Base-by-base conservation (phyloP, 352 stramenopile genomes). In the Bremia lactucae region DNA sequence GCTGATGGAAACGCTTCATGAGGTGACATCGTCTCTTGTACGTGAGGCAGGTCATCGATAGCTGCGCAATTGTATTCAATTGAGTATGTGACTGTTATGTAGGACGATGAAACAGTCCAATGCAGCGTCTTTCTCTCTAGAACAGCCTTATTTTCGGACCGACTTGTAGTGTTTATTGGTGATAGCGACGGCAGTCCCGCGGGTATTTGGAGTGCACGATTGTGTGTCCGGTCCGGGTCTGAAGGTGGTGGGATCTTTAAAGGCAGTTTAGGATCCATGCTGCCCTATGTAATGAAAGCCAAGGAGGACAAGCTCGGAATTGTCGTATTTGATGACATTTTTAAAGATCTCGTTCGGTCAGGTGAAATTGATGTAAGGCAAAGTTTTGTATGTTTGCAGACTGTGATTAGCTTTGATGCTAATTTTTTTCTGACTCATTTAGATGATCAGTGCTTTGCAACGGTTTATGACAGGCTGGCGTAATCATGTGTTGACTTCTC, bases 241-340 rank as follows among this genome's bases (percentile, higher is more conserved):
- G 66, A 77, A 49, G 72, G 71, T 14, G 72, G 72, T 14, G 72
- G 72, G n/a, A 83, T 85, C 43, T 77, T 78, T 31, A 81, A 83
- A 38, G 72, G 72, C 36, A 81, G 69, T 55, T 56, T 85, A 18
- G 72, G 72, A 2, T 83, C 69, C 14, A 85, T 85, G 72, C 52
- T 85, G 36, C 72, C 72, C n/a, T 85, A 82, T 59, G 63, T 83
- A 39, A 61, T 74, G 43, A 80, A 80, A 46, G 67, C 69, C n/a
- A 81, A 79, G 40, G 70, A 83, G 31, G 72, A 83, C 52, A 79
- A 83, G 36, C 58, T 81, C 6, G 72, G 69, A 18, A 70, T 85
- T 23, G 59, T 85, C 19, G 45, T 85, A 20, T 85, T 63, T 48
- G 72, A 85, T 54, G 65, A 83, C 38, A 46, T 85, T 16, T 83